A percentile compares a stretch with the other conserved stretches of the same genome.
phyloP scores from a whole-genome alignment of 169 alveolate species.

The Plasmodium ovale region DNA sequence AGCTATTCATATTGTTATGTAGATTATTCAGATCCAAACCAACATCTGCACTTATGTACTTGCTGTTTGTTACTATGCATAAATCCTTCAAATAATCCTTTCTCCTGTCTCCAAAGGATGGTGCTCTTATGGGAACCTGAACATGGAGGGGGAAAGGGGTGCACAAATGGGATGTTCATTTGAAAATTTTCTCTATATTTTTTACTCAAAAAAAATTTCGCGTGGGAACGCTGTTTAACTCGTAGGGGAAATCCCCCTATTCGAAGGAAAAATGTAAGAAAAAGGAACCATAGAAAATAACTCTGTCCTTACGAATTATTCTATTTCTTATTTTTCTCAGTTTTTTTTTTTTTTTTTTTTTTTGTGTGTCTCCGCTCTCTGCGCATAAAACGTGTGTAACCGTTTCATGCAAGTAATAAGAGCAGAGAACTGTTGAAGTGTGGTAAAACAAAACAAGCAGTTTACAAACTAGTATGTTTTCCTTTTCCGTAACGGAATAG shows the following conservation, averaged over 20 bases:
- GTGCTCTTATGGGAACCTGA: slow-evolving; percentile 91
- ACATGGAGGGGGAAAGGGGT: background rate
- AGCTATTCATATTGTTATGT: slow-evolving; percentile 80
- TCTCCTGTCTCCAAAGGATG: slow-evolving; percentile 92
- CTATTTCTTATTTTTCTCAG: slow-evolving; percentile 37
- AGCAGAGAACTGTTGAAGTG: background rate
- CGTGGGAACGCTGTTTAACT: too few relatives aligned
- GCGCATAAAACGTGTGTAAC: background rate
- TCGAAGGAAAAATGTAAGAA: background rate
- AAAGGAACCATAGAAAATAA: slow-evolving; percentile 41
- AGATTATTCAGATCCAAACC: slow-evolving; percentile 88
- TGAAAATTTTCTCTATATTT: background rate
- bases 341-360: slow-evolving; percentile 22
- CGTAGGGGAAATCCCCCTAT: background rate
- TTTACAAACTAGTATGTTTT: background rate
- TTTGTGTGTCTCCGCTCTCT: slow-evolving; percentile 33
- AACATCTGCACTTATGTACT: slow-evolving; percentile 88
- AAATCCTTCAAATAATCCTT: slow-evolving; percentile 90
- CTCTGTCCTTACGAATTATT: slow-evolving; percentile 12
- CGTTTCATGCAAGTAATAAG: slow-evolving; percentile 4
- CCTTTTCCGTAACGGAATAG: background rate
- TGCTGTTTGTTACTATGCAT: slow-evolving; percentile 90
- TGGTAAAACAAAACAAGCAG: background rate
- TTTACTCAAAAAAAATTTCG: too few relatives aligned
- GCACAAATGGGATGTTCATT: background rate